Percentiles rank a stretch among this genome's conserved stretches.
These are phyloP conservation scores for Penicillium sp. DNA, from an alignment of 2,329 filamentous ascomycete species.

Conservation along the genomic window DNA sequence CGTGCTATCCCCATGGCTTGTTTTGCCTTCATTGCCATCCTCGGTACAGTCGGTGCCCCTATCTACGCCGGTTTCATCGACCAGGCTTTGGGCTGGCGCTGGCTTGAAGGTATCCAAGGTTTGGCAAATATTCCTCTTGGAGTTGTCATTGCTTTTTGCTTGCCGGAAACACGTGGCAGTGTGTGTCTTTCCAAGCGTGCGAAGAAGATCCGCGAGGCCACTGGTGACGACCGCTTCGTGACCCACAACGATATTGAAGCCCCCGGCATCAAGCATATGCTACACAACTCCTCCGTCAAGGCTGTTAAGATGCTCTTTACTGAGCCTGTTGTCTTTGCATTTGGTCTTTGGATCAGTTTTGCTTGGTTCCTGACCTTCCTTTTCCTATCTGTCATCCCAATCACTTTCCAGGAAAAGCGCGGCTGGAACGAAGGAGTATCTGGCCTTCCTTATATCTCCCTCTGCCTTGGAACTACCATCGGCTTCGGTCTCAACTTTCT, in stretches of 20 bases:
- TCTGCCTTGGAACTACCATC: constrained; percentile 50
- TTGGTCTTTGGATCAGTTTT: constrained; percentile 54
- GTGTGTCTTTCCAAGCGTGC: constrained; percentile 52
- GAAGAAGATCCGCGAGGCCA: constrained; percentile 47
- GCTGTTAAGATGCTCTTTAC: constrained; percentile 52
- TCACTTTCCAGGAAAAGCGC: constrained; percentile 53
- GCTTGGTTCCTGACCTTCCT: constrained; percentile 56
- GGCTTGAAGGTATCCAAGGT: constrained; percentile 55
- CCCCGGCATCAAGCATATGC: constrained; percentile 45
- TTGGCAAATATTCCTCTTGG: constrained; percentile 52
- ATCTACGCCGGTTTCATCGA: constrained; percentile 58
- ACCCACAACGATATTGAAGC: constrained; percentile 53
- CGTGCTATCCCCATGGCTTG: constrained; percentile 50
- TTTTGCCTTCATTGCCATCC: constrained; percentile 52
- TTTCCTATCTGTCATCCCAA: constrained; percentile 53
- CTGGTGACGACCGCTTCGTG: constrained; percentile 53
- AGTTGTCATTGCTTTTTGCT: constrained; percentile 46
- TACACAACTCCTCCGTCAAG: constrained; percentile 51
- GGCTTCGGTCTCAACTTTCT: constrained; percentile 52
- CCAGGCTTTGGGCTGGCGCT: constrained; percentile 53
- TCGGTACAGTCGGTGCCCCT: constrained; percentile 54
- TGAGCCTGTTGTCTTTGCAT: constrained; percentile 52
- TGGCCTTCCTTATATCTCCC: constrained; percentile 54
- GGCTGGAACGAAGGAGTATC: constrained; percentile 53
- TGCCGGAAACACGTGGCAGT: constrained; percentile 50